phyloP scores from a whole-genome alignment of 208 protist species.

The Leishmania guyanensis region DNA sequence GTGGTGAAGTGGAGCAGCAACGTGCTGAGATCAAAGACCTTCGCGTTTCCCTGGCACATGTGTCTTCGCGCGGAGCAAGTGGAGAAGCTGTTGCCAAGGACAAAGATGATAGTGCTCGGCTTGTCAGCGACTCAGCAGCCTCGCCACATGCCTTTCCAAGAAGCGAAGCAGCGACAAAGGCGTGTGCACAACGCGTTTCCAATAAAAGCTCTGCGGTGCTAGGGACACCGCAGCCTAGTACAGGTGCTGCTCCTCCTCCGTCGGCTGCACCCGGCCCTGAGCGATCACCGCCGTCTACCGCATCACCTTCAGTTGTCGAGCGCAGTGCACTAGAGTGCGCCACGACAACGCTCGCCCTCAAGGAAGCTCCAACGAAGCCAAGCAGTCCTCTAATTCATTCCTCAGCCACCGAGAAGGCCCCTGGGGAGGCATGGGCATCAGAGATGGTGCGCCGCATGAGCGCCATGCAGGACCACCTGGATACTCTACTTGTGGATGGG shows the following conservation, averaged over 20 bases:
- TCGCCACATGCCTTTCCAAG: background rate
- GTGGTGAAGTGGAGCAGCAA: slow-evolving; percentile 11
- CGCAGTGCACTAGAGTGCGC: background rate
- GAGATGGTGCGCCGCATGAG: background rate
- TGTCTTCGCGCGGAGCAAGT: background rate
- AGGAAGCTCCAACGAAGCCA: background rate
- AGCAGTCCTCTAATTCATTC: background rate
- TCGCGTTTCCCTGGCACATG: background rate
- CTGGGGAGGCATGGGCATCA: background rate
- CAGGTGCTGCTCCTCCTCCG: slow-evolving; percentile 1
- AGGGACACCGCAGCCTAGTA: background rate
- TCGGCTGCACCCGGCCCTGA: background rate
- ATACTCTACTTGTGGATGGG: background rate
- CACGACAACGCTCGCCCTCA: background rate
- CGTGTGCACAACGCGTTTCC: background rate
- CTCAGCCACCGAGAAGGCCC: background rate
- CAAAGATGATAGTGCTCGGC: background rate
- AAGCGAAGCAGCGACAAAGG: background rate
- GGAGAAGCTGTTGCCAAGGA: background rate
- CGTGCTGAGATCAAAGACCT: slow-evolving; percentile 1
- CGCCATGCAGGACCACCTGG: background rate
- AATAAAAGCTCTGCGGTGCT: background rate
- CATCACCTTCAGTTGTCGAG: background rate
- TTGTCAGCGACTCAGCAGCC: background rate
- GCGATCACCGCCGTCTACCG: background rate